These are phyloP conservation scores for Mycosphaerella arachidis DNA, from an alignment of 2,329 filamentous ascomycete species.

Conservation along the genomic window DNA sequence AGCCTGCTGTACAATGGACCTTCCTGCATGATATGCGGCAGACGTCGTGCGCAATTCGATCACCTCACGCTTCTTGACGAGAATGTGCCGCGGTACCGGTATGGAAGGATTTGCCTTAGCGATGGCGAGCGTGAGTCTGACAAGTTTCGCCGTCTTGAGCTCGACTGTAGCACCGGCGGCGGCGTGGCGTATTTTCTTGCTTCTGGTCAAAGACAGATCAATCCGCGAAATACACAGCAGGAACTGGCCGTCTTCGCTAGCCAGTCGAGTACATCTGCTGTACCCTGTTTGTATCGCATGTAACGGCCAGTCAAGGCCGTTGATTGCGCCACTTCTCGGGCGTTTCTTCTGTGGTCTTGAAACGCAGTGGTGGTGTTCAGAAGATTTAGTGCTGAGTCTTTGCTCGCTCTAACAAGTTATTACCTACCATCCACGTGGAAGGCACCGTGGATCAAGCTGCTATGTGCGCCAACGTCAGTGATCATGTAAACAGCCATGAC, in stretches of 20 bases:
- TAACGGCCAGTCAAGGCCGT: neutral
- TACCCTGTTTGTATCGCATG: neutral
- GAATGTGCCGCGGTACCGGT: neutral
- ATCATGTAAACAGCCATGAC: too few relatives aligned
- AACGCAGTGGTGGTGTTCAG: too few relatives aligned
- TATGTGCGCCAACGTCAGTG: too few relatives aligned
- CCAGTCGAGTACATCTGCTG: neutral
- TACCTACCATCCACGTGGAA: too few relatives aligned
- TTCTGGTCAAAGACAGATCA: neutral
- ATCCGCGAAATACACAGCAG: neutral
- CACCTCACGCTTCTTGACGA: neutral
- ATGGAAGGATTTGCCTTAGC: neutral
- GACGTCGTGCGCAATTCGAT: neutral
- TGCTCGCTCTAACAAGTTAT: too few relatives aligned
- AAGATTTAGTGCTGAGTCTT: too few relatives aligned
- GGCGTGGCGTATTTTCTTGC: neutral
- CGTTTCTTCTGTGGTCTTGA: too few relatives aligned
- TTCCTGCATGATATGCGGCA: neutral
- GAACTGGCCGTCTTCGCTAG: neutral
- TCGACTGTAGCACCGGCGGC: neutral
- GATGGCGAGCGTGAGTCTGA: neutral
- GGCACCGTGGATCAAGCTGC: too few relatives aligned
- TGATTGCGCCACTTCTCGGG: neutral
- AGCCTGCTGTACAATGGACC: neutral
- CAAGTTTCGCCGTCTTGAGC: neutral